These are phyloP conservation scores for Fomitopsis palustris DNA, from an alignment of 1,284 basidiomycete species.

Conservation along the genomic window DNA sequence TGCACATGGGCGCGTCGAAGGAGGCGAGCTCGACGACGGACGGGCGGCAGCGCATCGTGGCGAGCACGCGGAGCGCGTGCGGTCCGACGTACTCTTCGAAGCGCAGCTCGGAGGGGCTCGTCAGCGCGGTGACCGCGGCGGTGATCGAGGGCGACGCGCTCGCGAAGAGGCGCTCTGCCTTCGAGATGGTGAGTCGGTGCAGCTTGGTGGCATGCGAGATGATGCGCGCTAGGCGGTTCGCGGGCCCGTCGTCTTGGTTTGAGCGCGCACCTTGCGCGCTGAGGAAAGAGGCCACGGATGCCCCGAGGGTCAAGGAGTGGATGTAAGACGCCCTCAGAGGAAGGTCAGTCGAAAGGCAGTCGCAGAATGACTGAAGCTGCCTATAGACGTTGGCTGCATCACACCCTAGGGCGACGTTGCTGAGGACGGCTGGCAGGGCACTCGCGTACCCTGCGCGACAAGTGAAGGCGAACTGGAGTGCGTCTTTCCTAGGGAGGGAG, in stretches of 20 bases:
- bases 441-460: background rate
- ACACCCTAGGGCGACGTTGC: background rate
- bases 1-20: background rate
- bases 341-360: background rate
- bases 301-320: background rate
- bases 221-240: background rate
- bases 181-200: background rate
- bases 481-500: background rate
- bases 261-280: too few species aligned
- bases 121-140: background rate
- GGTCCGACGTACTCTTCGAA: background rate
- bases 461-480: background rate
- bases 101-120: background rate
- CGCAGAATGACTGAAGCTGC: background rate
- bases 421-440: background rate
- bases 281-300: background rate
- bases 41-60: background rate
- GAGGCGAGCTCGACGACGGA: background rate
- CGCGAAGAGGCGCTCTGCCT: background rate
- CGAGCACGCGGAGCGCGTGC: background rate
- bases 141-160: background rate
- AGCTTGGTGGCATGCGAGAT: background rate
- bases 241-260: background rate
- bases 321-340: background rate
- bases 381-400: background rate